Evolutionary conservation across 441 rosid genomes (phyloP).

Genomic region (Jatropha multifida): DNA sequence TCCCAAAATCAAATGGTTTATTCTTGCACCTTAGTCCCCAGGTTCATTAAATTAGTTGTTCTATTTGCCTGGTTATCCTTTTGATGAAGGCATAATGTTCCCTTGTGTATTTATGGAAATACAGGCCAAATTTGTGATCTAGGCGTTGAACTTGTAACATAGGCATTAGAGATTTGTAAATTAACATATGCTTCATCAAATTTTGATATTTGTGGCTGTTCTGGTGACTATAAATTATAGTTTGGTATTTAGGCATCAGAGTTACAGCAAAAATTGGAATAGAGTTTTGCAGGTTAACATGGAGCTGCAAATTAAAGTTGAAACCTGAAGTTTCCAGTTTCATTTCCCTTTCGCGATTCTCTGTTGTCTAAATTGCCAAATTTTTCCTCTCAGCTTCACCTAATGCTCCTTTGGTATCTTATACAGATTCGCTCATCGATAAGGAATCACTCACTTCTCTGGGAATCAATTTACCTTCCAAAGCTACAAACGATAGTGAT

Average conservation of each 20-base stretch:
- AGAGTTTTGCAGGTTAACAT: too few relatives aligned
- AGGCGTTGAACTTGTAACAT: neutral
- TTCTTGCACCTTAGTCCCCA: conserved; percentile 4
- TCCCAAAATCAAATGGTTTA: neutral
- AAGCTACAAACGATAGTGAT: conserved; percentile 25
- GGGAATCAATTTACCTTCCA: conserved; percentile 20
- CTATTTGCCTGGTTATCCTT: conserved; percentile 10
- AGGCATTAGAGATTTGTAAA: neutral
- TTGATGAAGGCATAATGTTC: neutral
- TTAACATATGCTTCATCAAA: neutral
- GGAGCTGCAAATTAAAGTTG: too few relatives aligned
- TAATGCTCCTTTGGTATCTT: conserved; percentile 9
- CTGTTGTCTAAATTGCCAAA: neutral
- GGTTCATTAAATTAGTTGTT: neutral
- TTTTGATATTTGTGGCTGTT: neutral
- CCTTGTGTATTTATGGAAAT: neutral
- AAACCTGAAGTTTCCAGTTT: too few relatives aligned
- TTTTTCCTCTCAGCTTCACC: neutral
- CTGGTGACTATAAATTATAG: neutral
- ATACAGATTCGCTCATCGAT: conserved; percentile 32
- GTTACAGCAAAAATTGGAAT: too few relatives aligned
- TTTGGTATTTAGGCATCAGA: neutral
- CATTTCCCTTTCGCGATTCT: neutral
- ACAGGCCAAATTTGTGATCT: neutral
- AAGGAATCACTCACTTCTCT: conserved; percentile 25